A percentile compares a stretch with the other conserved stretches of the same genome.
These are phyloP conservation scores for Saitozyma podzolica DNA, from an alignment of 768 basidiomycete genomes.

Conservation along the genomic window DNA sequence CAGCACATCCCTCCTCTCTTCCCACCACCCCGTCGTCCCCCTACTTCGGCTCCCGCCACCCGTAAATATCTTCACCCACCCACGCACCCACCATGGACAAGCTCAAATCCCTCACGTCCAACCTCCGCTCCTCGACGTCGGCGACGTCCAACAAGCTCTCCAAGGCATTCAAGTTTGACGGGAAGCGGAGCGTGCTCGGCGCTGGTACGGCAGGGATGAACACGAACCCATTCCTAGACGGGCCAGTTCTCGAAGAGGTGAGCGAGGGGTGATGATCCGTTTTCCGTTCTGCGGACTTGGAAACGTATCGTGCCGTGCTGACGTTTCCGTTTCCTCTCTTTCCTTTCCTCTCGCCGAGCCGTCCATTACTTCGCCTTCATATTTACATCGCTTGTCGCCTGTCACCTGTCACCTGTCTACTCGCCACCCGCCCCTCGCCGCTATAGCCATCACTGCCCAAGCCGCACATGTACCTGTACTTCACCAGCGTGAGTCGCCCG, in stretches of 20 bases:
- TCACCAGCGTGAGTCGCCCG: slow-evolving; percentile 14
- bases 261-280: slow-evolving; percentile 6
- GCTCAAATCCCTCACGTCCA: slow-evolving; percentile 15
- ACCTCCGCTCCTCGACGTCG: slow-evolving; percentile 3
- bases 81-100: slow-evolving; percentile 23
- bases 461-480: slow-evolving; percentile 21
- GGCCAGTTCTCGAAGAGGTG: slow-evolving; percentile 39
- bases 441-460: slow-evolving; percentile 21
- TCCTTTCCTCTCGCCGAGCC: neutral
- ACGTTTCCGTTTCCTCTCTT: neutral
- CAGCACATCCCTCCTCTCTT: no score
- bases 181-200: slow-evolving; percentile 24
- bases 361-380: neutral
- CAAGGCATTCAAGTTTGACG: slow-evolving; percentile 41
- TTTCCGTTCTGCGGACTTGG: no score
- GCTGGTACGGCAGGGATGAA: slow-evolving; percentile 3
- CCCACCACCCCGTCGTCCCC: no score
- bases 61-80: no score
- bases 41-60: no score
- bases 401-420: slow-evolving; percentile 1
- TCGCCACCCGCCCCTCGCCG: neutral
- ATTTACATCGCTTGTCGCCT: neutral
- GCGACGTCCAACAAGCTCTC: slow-evolving; percentile 23
- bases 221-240: slow-evolving; percentile 41
- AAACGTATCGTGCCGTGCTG: slow-evolving; percentile 1